Evolutionary conservation across 2,329 filamentous ascomycete genomes (phyloP).

Genomic region (Zymoseptoria tritici): DNA sequence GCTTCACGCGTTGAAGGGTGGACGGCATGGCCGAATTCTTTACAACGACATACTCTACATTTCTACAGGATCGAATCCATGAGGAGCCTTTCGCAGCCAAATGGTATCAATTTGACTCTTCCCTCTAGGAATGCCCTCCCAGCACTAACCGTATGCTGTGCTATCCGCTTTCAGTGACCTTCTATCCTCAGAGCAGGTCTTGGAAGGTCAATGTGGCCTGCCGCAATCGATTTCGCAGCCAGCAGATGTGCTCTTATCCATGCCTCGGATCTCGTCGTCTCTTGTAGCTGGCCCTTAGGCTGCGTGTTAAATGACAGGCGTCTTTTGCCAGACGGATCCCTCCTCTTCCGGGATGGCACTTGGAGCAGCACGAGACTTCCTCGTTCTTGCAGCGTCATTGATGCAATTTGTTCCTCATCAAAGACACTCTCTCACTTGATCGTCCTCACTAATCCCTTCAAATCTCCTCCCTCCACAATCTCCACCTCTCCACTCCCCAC

Average conservation of each 20-base stretch:
- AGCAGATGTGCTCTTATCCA: not conserved
- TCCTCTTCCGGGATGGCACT: too few species aligned
- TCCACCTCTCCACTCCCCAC: conserved; percentile 37
- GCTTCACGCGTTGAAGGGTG: not conserved
- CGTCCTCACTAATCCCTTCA: conserved; percentile 42
- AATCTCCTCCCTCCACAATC: conserved; percentile 44
- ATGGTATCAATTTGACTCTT: not conserved
- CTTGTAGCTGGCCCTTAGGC: too few species aligned
- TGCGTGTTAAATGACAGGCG: too few species aligned
- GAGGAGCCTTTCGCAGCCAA: not conserved
- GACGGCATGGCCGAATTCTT: not conserved
- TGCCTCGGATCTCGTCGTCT: too few species aligned
- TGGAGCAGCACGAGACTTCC: not conserved
- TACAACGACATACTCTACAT: not conserved
- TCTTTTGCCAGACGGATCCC: too few species aligned
- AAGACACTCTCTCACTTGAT: conserved; percentile 30
- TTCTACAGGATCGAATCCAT: not conserved
- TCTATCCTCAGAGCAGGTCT: not conserved
- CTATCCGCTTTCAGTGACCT: not conserved
- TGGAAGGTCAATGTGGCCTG: too few species aligned
- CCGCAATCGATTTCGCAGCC: not conserved
- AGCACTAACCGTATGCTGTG: not conserved
- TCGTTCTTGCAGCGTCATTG: not conserved
- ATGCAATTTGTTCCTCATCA: not conserved
- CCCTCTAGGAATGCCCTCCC: not conserved